Base-by-base conservation (phyloP, 1,139 yeast species). In the Protomyces inouyei region DNA sequence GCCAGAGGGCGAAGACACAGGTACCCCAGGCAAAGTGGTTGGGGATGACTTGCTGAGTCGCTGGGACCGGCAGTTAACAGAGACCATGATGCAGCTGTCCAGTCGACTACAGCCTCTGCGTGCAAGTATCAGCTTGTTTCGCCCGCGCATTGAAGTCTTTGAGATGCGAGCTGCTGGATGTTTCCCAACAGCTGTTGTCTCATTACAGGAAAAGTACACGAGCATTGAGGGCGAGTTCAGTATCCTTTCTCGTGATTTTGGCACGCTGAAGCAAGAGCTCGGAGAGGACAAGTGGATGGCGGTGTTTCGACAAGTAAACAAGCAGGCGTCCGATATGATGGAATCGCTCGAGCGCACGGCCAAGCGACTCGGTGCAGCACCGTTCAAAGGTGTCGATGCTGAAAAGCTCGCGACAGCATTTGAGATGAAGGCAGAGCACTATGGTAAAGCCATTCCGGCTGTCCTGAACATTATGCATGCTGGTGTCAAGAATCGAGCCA, bases 1-100 rank as follows among this genome's bases (percentile, higher is more conserved):
- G 23, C 64, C 64, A 8, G 64, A 60, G 32, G 64, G 64, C 16
- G 64, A 60, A 25, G 54, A 60, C 18, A 60, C 64, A 3, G 64
- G 64, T 6, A 60, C 64, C 14, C 64, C 64, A 3, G 60, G 60
- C 6, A 60, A 60, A 52, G 54, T 52, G 12, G 38, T 60, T 14
- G 43, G 51, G 14, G 36, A 43, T 25, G 60, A 55, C 25, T 36
- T 53, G 23, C 45, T 60, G 37, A 54, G 59, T 38, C 64, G 46
- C 10, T 60, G 64, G 64, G 64, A 60, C 25, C 52, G 60, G 23
- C 28, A 52, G 21, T 37, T 25, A n/a, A 37, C 64, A 8, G 64
- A 60, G 25, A 48, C 64, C n/a, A 43, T 60, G 21, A 12, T 48
- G 52, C 53, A 52, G 21, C 25, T 59, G 16, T 21, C 52, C 10